phyloP scores from a whole-genome alignment of 1,139 yeast species.

The Scheffersomyces cryptocercus region DNA sequence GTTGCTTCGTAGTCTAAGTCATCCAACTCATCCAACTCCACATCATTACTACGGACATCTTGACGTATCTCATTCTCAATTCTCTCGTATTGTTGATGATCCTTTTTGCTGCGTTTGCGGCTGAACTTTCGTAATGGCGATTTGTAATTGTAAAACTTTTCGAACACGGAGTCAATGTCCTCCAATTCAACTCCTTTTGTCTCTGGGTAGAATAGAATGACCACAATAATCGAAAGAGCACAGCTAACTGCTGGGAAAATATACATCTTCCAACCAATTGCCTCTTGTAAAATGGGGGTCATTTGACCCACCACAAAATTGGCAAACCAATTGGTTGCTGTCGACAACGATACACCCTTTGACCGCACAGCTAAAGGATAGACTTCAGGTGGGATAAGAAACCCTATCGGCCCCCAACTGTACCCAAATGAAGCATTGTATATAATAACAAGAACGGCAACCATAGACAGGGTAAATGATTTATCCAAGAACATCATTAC shows the following conservation, averaged over 20 bases:
- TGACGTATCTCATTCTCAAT: background rate
- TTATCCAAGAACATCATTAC: constrained; percentile 38
- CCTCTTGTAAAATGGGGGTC: constrained; percentile 50
- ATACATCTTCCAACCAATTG: constrained; percentile 53
- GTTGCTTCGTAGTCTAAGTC: constrained; percentile 2
- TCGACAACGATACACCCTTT: constrained; percentile 54
- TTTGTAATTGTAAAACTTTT: constrained; percentile 37
- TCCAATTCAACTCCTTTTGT: constrained; percentile 56
- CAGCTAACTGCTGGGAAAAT: constrained; percentile 51
- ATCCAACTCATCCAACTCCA: constrained; percentile 3
- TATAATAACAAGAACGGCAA: constrained; percentile 49
- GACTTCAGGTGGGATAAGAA: constrained; percentile 56
- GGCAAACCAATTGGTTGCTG: constrained; percentile 58
- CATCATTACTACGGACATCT: background rate
- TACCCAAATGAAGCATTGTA: constrained; percentile 57
- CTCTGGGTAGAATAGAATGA: constrained; percentile 51
- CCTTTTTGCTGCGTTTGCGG: background rate
- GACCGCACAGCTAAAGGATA: constrained; percentile 55
- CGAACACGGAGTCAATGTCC: constrained; percentile 69
- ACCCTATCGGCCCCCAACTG: constrained; percentile 62
- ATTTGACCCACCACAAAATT: constrained; percentile 57
- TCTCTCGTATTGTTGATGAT: background rate
- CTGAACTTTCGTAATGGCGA: constrained; percentile 6
- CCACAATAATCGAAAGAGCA: constrained; percentile 44
- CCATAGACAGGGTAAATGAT: constrained; percentile 43